Evolutionary conservation across 352 stramenopile species (phyloP).

Genomic region (Pythium monospermum): DNA sequence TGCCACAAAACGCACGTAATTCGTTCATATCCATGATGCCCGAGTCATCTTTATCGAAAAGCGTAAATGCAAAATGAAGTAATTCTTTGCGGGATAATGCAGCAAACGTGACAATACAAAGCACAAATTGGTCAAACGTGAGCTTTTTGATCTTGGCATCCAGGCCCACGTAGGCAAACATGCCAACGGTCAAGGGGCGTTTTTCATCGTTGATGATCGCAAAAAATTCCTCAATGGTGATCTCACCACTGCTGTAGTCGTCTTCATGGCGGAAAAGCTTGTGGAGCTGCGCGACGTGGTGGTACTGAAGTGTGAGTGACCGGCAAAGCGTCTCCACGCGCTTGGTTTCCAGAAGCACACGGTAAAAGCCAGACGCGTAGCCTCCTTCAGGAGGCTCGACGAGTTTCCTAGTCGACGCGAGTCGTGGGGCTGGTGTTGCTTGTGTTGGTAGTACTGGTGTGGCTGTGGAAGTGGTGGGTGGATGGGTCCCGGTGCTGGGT

Average conservation of each 20-base stretch:
- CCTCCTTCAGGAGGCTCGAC: constrained; percentile 9
- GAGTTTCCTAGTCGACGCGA: too few relatives aligned
- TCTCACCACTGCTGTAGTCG: constrained; percentile 34
- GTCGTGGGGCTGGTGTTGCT: too few relatives aligned
- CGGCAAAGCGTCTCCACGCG: constrained; percentile 44
- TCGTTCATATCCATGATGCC: constrained; percentile 57
- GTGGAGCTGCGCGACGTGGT: constrained; percentile 31
- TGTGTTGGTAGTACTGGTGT: too few relatives aligned
- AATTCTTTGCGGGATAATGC: constrained; percentile 45
- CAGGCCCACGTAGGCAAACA: constrained; percentile 45
- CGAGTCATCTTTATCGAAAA: constrained; percentile 63
- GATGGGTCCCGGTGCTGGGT: too few relatives aligned
- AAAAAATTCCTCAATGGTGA: constrained; percentile 63
- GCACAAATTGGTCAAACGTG: constrained; percentile 59
- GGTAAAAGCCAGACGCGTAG: constrained; percentile 42
- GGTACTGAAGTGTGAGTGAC: constrained; percentile 38
- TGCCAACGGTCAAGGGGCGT: constrained; percentile 43
- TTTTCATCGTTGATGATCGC: constrained; percentile 46
- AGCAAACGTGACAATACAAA: constrained; percentile 48
- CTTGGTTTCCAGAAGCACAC: constrained; percentile 43
- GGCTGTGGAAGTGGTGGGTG: too few relatives aligned
- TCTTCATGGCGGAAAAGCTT: constrained; percentile 44
- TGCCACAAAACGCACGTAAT: constrained; percentile 46
- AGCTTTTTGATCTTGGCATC: constrained; percentile 23
- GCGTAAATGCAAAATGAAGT: constrained; percentile 56